These are phyloP conservation scores for Fraxinus excelsior DNA, from an alignment of 257 asterid species.

Conservation along the genomic window DNA sequence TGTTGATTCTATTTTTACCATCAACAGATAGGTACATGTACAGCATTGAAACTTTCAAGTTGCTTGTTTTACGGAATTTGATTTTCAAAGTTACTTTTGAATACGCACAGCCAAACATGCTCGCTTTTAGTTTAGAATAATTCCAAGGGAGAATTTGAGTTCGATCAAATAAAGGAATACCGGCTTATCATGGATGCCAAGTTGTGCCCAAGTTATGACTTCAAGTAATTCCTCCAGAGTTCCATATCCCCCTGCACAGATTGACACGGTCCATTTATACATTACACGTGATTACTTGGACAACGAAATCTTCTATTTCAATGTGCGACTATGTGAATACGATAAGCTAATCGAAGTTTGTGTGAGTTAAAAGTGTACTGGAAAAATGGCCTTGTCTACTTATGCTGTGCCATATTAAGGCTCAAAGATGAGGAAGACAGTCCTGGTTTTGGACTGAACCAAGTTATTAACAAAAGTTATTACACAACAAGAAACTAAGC, in stretches of 20 bases:
- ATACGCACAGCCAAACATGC: no score
- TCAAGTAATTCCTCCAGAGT: conserved; percentile 61
- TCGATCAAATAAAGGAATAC: conserved; percentile 22
- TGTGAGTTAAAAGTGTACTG: background rate
- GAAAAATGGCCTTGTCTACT: background rate
- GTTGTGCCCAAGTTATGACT: conserved; percentile 66
- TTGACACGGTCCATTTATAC: no score
- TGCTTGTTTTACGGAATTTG: background rate
- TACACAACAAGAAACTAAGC: background rate
- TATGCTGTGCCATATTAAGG: background rate
- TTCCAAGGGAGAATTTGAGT: background rate
- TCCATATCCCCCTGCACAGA: conserved; percentile 53
- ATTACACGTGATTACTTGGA: no score
- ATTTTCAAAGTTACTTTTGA: no score
- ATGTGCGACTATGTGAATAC: background rate
- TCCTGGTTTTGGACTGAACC: background rate
- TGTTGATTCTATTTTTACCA: no score
- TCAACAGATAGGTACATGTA: no score
- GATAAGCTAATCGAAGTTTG: background rate
- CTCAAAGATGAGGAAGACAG: background rate
- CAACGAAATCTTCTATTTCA: background rate
- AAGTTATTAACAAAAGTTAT: background rate
- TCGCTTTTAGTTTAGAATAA: background rate
- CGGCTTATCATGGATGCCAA: conserved; percentile 65
- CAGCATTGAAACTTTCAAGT: background rate